phyloP scores from a whole-genome alignment of 164 flowering plant genomes.

The Aristolochia fimbriata region DNA sequence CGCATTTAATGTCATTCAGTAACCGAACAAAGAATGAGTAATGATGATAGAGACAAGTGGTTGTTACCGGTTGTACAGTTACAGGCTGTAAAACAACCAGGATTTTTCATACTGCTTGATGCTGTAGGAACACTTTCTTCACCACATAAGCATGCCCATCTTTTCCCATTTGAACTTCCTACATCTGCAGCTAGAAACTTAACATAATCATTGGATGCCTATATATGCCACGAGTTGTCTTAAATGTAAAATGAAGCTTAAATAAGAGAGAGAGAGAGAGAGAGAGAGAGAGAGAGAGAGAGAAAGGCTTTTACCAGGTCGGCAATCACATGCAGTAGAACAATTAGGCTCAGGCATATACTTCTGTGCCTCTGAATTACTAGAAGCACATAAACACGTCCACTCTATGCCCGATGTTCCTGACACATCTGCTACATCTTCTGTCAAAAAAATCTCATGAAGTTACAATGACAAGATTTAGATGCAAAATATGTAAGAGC shows the following conservation, averaged over 20 bases:
- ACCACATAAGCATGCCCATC: slow-evolving; percentile 69
- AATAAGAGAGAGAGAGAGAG: too few species aligned
- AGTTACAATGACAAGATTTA: too few species aligned
- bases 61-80: slow-evolving; percentile 70
- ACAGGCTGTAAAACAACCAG: slow-evolving; percentile 70
- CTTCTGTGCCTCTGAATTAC: neutral
- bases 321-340: slow-evolving; percentile 11
- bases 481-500: too few species aligned
- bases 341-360: slow-evolving; percentile 5
- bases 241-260: neutral
- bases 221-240: neutral
- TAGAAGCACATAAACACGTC: slow-evolving; percentile 11
- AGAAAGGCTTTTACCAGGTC: slow-evolving; percentile 5
- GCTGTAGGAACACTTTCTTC: slow-evolving; percentile 42
- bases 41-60: neutral
- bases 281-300: too few species aligned
- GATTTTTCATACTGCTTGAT: slow-evolving; percentile 20
- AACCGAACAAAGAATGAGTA: neutral
- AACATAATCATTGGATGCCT: too few species aligned
- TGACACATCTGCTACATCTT: neutral
- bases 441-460: too few species aligned
- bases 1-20: too few species aligned
- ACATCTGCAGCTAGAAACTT: neutral
- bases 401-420: neutral
- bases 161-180: slow-evolving; percentile 21